phyloP scores from a whole-genome alignment of 371 early-diverging fungal genomes.

The Quaeritorhiza haematococci region DNA sequence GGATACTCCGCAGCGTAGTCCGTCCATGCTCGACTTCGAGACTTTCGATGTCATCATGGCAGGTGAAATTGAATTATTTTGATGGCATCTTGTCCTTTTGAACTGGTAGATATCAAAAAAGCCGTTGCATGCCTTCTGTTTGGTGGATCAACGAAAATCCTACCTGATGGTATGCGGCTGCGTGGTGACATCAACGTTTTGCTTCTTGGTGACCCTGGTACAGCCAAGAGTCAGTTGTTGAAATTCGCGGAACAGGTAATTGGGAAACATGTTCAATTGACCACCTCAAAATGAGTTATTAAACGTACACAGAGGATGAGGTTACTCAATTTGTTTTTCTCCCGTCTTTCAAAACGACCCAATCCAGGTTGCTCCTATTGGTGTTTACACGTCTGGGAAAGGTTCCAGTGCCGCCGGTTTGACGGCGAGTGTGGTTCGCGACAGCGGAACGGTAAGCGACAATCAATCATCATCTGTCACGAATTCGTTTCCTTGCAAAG shows the following conservation, averaged over 20 bases:
- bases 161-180: slow-evolving; percentile 95
- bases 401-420: slow-evolving; percentile 86
- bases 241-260: slow-evolving; percentile 95
- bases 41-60: slow-evolving; percentile 26
- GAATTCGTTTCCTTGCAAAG: too few relatives aligned
- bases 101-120: slow-evolving; percentile 93
- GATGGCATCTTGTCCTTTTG: not conserved
- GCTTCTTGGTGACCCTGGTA: slow-evolving; percentile 99
- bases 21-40: not conserved
- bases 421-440: slow-evolving; percentile 84
- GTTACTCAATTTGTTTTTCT: not conserved
- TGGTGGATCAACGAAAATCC: slow-evolving; percentile 93
- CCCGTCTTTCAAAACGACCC: not conserved
- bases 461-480: too few relatives aligned
- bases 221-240: slow-evolving; percentile 98
- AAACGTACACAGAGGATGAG: not conserved
- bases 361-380: slow-evolving; percentile 83
- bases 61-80: slow-evolving; percentile 17
- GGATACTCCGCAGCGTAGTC: too few relatives aligned
- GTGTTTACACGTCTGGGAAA: slow-evolving; percentile 88
- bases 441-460: slow-evolving; percentile 63
- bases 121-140: slow-evolving; percentile 96
- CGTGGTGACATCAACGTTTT: slow-evolving; percentile 99
- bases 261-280: too few relatives aligned
- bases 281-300: not conserved